Conservation (phyloP, 1,139 yeast species). For the Taphrina populina region DNA sequence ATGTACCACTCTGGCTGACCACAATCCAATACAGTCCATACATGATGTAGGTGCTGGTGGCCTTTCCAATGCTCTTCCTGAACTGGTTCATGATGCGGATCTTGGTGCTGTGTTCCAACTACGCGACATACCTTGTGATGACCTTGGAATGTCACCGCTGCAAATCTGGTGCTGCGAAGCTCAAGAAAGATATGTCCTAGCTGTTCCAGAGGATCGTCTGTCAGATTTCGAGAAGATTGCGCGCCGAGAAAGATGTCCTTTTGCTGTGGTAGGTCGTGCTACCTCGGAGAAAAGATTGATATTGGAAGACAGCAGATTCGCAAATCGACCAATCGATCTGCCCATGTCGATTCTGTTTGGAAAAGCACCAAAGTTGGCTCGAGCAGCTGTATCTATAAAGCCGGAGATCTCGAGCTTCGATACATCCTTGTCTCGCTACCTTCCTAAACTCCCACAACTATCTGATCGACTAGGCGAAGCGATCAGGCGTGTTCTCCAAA, state of each 20-base stretch:
- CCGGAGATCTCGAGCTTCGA: slow-evolving; percentile 52
- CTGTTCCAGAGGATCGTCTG: slow-evolving; percentile 79
- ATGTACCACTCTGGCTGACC: slow-evolving; percentile 73
- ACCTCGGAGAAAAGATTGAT: slow-evolving; percentile 80
- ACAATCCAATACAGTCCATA: slow-evolving; percentile 86
- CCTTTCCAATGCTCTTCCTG: slow-evolving; percentile 93
- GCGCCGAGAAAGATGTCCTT: slow-evolving; percentile 93
- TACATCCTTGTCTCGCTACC: slow-evolving; percentile 46
- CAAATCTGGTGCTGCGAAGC: slow-evolving; percentile 99
- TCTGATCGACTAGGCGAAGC: slow-evolving; percentile 54
- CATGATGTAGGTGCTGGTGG: slow-evolving; percentile 99
- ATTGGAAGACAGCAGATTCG: slow-evolving; percentile 73
- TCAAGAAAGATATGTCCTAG: slow-evolving; percentile 95
- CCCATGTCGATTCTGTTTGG: slow-evolving; percentile 97
- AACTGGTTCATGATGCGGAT: slow-evolving; percentile 93
- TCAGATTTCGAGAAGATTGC: slow-evolving; percentile 73
- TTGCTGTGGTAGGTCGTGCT: slow-evolving; percentile 92
- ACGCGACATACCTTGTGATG: slow-evolving; percentile 84
- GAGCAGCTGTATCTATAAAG: slow-evolving; percentile 66
- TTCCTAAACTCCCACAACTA: slow-evolving; percentile 40
- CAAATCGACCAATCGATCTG: slow-evolving; percentile 84
- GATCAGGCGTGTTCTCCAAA: slow-evolving; percentile 72
- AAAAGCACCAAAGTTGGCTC: slow-evolving; percentile 92
- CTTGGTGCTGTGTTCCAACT: slow-evolving; percentile 92
- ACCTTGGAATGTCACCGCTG: slow-evolving; percentile 99